Conservation (phyloP, 495 filamentous ascomycete genomes). For the Hamigera avellanea region DNA sequence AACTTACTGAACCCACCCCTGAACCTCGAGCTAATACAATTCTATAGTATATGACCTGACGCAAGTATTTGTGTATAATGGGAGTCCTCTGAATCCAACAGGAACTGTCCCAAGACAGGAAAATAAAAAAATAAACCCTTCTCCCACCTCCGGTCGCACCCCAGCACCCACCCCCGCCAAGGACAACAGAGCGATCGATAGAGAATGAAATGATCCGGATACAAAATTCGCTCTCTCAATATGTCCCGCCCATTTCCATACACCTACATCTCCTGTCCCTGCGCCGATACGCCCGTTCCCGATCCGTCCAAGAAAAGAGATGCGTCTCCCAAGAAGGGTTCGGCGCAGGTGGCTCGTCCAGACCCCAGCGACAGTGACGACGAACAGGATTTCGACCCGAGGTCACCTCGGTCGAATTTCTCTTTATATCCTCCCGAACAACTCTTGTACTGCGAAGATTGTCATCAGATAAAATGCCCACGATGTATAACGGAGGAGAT, state of each 20-base stretch:
- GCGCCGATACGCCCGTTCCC: conserved; percentile 48
- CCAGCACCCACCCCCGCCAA: no score
- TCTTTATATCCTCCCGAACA: conserved; percentile 89
- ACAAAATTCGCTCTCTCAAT: conserved; percentile 1
- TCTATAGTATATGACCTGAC: no score
- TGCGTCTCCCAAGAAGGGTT: conserved; percentile 27
- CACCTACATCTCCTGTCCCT: conserved; percentile 87
- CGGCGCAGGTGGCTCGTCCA: conserved; percentile 16
- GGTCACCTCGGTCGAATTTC: conserved; percentile 72
- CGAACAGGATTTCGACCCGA: conserved; percentile 77
- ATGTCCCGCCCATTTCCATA: conserved; percentile 80
- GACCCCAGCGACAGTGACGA: conserved; percentile 24
- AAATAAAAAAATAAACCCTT: no score
- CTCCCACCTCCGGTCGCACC: no score
- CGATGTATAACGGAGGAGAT: conserved; percentile 88
- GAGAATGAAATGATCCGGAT: no score
- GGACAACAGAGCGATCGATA: no score
- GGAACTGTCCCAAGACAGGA: no score
- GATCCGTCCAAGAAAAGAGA: conserved; percentile 25
- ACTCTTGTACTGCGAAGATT: conserved; percentile 91
- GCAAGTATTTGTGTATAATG: no score
- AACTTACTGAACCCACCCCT: no score
- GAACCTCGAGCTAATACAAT: no score
- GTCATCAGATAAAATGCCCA: conserved; percentile 87
- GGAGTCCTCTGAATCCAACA: no score